These are phyloP conservation scores for Aspergillus sp. DNA, from an alignment of 2,329 filamentous ascomycete genomes.

Conservation along the genomic window DNA sequence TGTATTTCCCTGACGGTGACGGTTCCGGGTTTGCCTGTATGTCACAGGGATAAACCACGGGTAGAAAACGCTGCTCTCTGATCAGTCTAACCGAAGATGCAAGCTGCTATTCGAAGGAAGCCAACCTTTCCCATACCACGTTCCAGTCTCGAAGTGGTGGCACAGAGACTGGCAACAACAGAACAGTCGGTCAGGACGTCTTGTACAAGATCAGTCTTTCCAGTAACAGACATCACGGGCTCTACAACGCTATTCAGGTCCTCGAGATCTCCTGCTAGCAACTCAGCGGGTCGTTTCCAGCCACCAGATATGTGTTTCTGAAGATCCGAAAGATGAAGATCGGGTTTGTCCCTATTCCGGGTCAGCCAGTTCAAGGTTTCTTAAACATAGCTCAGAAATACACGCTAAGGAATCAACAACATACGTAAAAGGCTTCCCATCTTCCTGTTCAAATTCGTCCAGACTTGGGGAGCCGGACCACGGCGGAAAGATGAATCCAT, in stretches of 20 bases:
- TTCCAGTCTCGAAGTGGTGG: conserved; percentile 68
- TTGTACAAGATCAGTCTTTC: conserved; percentile 80
- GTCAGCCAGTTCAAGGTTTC: conserved; percentile 20
- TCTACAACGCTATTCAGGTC: conserved; percentile 15
- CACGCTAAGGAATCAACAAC: conserved; percentile 20
- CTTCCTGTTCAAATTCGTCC: conserved; percentile 59
- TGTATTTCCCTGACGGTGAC: conserved; percentile 82
- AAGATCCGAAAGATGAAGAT: conserved; percentile 69
- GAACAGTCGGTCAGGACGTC: conserved; percentile 96
- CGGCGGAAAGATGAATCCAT: conserved; percentile 79
- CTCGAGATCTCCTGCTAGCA: conserved; percentile 51
- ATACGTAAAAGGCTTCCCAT: conserved; percentile 64
- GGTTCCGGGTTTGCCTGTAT: conserved; percentile 56
- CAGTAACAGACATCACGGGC: conserved; percentile 57
- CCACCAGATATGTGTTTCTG: conserved; percentile 76
- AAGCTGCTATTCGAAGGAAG: neutral
- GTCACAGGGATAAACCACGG: conserved; percentile 75
- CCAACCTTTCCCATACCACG: conserved; percentile 68
- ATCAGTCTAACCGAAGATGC: neutral
- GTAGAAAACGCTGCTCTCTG: conserved; percentile 61
- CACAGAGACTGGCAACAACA: conserved; percentile 91
- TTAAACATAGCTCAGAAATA: conserved; percentile 12
- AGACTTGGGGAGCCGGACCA: conserved; percentile 68
- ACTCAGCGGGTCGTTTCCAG: conserved; percentile 76
- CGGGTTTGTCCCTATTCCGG: conserved; percentile 61